Percentiles rank a stretch among this genome's conserved stretches.
Conservation (phyloP, 192 early-diverging fungal species). For the Phycomyces blakesleeanus region DNA sequence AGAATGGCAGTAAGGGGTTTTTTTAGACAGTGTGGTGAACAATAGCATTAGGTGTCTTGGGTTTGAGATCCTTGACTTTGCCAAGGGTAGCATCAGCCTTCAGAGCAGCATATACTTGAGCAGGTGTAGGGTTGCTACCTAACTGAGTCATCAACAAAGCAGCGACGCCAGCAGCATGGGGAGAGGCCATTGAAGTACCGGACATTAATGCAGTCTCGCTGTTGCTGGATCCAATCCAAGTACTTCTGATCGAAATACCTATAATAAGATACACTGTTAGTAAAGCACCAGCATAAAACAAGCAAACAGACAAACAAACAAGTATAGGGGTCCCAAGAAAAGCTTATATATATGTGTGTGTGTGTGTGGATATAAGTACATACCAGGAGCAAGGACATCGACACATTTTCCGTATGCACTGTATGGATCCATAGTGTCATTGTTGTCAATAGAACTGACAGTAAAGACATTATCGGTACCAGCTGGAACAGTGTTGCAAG, state of each 20-base stretch:
- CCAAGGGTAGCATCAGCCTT: conserved; percentile 47
- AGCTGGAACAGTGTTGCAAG: conserved; percentile 63
- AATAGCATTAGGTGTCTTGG: conserved; percentile 22
- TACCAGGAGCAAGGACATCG: conserved; percentile 82
- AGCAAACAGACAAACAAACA: too few relatives aligned
- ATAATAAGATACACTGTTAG: not conserved
- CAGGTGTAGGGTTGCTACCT: conserved; percentile 30
- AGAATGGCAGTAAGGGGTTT: too few relatives aligned
- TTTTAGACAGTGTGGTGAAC: not conserved
- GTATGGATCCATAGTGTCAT: conserved; percentile 74
- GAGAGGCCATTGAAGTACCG: conserved; percentile 93
- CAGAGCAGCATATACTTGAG: conserved; percentile 57
- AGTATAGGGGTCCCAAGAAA: not conserved
- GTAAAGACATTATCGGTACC: conserved; percentile 64
- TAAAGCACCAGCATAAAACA: not conserved
- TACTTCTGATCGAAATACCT: conserved; percentile 78
- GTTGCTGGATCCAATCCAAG: conserved; percentile 71
- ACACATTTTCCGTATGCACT: conserved; percentile 91
- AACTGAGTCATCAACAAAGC: conserved; percentile 54
- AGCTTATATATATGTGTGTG: not conserved
- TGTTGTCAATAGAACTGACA: conserved; percentile 80
- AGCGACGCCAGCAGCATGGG: conserved; percentile 87
- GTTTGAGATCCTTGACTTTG: conserved; percentile 26
- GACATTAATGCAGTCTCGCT: conserved; percentile 80
- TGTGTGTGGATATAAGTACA: conserved; percentile 13